Conservation (phyloP, 2,329 filamentous ascomycete genomes). For the Exophiala oligosperma region DNA sequence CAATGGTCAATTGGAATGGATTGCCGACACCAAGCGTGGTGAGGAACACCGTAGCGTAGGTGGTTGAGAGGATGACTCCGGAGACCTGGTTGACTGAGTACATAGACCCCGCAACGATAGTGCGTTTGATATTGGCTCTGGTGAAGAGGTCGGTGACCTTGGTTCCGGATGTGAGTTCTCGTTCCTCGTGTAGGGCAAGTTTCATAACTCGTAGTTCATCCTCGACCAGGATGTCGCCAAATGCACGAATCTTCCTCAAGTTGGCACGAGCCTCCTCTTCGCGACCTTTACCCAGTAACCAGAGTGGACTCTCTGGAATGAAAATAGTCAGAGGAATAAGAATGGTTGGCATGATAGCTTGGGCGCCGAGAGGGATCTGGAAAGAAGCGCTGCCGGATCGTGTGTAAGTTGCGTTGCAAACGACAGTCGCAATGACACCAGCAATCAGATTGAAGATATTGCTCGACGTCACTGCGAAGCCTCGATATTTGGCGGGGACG, state of each 20-base stretch:
- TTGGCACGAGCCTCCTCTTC: conserved; percentile 33
- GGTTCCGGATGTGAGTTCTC: conserved; percentile 28
- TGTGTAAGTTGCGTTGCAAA: conserved; percentile 35
- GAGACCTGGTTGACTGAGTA: conserved; percentile 39
- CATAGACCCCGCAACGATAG: conserved; percentile 38
- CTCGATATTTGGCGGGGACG: conserved; percentile 36
- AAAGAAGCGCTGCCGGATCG: conserved; percentile 31
- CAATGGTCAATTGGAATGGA: conserved; percentile 37
- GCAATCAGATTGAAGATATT: background rate
- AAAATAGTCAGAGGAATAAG: conserved; percentile 33
- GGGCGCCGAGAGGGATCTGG: conserved; percentile 38
- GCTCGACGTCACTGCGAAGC: conserved; percentile 30
- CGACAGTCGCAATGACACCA: conserved; percentile 34
- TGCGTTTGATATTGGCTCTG: conserved; percentile 36
- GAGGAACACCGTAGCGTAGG: conserved; percentile 40
- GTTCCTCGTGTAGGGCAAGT: conserved; percentile 32
- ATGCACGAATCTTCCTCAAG: conserved; percentile 36
- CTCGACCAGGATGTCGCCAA: conserved; percentile 33
- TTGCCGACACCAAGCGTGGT: conserved; percentile 35
- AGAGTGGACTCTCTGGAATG: conserved; percentile 38
- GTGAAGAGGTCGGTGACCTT: conserved; percentile 39
- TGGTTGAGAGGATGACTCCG: conserved; percentile 39
- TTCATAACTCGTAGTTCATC: conserved; percentile 36
- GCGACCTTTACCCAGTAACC: conserved; percentile 35
- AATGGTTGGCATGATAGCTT: conserved; percentile 35